Evolutionary conservation across 2,329 filamentous ascomycete species (phyloP).

Genomic region (Ascochyta rabiei): DNA sequence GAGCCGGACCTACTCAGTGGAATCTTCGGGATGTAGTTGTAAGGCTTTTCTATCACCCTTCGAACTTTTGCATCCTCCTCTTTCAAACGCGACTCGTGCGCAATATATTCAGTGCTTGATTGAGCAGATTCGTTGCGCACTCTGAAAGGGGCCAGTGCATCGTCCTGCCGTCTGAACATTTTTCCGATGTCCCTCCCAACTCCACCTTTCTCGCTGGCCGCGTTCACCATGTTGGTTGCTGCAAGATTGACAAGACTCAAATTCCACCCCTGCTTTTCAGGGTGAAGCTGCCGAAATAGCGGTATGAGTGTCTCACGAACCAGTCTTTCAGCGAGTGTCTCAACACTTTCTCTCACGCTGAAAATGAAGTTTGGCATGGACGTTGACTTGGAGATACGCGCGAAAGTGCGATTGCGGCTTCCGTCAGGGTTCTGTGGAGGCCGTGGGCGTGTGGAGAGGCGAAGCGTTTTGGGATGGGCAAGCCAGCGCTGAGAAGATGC

Average conservation of each 20-base stretch:
- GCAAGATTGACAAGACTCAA: slow-evolving; percentile 85
- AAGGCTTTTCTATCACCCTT: slow-evolving; percentile 23
- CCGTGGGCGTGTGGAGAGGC: slow-evolving; percentile 76
- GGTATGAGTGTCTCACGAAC: slow-evolving; percentile 71
- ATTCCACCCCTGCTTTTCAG: slow-evolving; percentile 74
- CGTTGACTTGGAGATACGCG: slow-evolving; percentile 75
- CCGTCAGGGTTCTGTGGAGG: slow-evolving; percentile 59
- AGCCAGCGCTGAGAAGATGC: slow-evolving; percentile 64
- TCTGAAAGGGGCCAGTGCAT: slow-evolving; percentile 60
- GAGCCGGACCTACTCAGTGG: slow-evolving; percentile 29
- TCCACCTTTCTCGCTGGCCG: slow-evolving; percentile 52
- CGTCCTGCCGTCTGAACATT: slow-evolving; percentile 82
- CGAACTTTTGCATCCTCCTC: neutral
- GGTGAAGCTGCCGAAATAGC: slow-evolving; percentile 76
- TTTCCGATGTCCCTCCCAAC: slow-evolving; percentile 74
- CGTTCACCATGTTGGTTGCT: slow-evolving; percentile 77
- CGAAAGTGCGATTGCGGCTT: slow-evolving; percentile 64
- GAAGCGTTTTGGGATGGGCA: slow-evolving; percentile 79
- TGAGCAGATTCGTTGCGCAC: neutral
- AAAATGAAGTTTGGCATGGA: slow-evolving; percentile 78
- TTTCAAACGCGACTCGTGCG: slow-evolving; percentile 38
- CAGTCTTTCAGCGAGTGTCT: slow-evolving; percentile 69
- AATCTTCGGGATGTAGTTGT: neutral
- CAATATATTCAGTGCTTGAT: slow-evolving; percentile 18
- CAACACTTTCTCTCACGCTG: slow-evolving; percentile 62